phyloP scores from a whole-genome alignment of 345 rosid genomes.

The Eucalyptus erythrocorys region DNA sequence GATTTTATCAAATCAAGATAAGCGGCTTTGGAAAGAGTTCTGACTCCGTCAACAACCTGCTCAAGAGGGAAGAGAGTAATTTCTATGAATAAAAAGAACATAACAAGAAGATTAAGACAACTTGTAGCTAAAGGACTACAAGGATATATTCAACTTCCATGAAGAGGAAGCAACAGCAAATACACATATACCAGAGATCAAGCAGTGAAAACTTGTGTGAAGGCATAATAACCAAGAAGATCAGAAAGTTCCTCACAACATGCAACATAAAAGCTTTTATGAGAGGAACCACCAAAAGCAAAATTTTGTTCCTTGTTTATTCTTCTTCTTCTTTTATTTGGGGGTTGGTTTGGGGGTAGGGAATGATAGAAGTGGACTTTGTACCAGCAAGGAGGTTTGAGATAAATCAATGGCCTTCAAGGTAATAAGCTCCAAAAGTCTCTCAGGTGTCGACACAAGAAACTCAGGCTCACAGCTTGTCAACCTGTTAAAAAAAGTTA shows the following conservation, averaged over 20 bases:
- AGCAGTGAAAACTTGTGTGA: background rate
- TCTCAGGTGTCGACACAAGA: constrained; percentile 77
- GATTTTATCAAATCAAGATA: constrained; percentile 32
- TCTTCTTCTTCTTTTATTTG: background rate
- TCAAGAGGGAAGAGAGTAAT: background rate
- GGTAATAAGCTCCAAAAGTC: constrained; percentile 74
- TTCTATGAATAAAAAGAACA: background rate
- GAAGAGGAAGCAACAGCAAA: background rate
- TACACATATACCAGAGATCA: background rate
- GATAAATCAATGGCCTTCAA: constrained; percentile 65
- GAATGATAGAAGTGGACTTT: background rate
- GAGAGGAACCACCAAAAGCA: background rate
- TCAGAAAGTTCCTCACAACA: background rate
- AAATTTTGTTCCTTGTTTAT: background rate
- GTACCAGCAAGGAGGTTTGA: constrained; percentile 71
- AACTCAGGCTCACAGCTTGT: constrained; percentile 85
- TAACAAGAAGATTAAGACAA: background rate
- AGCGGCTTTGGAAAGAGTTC: constrained; percentile 18
- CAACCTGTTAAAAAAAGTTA: constrained; percentile 29
- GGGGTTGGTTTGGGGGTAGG: background rate
- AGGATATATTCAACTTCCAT: background rate
- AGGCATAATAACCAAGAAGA: background rate
- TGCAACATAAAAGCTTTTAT: background rate
- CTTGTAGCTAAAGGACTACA: background rate
- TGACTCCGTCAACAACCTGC: constrained; percentile 70